Base-by-base conservation (phyloP, 2,329 filamentous ascomycete species). In the Colletotrichum cereale region DNA sequence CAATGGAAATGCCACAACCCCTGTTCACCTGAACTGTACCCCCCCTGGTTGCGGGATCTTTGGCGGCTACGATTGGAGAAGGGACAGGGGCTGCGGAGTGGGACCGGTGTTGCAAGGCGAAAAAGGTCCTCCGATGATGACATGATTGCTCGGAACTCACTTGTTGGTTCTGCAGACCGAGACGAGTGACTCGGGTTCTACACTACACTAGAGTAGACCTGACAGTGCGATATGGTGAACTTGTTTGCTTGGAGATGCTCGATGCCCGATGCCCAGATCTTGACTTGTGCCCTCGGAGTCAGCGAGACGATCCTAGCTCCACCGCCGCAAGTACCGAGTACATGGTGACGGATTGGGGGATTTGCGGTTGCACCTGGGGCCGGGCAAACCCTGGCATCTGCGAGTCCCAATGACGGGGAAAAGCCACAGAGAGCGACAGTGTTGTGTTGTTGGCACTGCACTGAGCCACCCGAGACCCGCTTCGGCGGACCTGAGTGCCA, bases 1-100 rank as follows among this genome's bases (percentile, higher is more conserved):
- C 82, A 83, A 82, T 83, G 47, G 71, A 52, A 62, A 62, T 36
- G n/a, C 38, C n/a, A 60, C 76, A 76, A 77, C 76, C 81, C 80
- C 73, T 81, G 80, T 71, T 61, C 73, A 68, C 55, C 67, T 74
- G 73, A 77, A 74, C 66, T 44, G 50, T 57, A n/a, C n/a, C n/a
- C 65, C 63, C 66, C 79, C 78, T 71, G 74, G 78, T 78, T 74
- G 68, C 66, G 58, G 73, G 70, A 73, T 67, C 73, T 74, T 76
- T 78, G 78, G 78, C 79, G 78, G 76, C 77, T 80, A 76, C 76
- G 74, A 79, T 80, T 80, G 79, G 78, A 75, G 74, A 75, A 74
- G 72, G 7, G 61, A 62, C 70, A 71, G 60, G 70, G 70, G 42
- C 26, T 31, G 38, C 10, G 18, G 34, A 56, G 31, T 55, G 62